Evolutionary conservation across 2,329 filamentous ascomycete species (phyloP).

Genomic region (Orbilia brochopaga): DNA sequence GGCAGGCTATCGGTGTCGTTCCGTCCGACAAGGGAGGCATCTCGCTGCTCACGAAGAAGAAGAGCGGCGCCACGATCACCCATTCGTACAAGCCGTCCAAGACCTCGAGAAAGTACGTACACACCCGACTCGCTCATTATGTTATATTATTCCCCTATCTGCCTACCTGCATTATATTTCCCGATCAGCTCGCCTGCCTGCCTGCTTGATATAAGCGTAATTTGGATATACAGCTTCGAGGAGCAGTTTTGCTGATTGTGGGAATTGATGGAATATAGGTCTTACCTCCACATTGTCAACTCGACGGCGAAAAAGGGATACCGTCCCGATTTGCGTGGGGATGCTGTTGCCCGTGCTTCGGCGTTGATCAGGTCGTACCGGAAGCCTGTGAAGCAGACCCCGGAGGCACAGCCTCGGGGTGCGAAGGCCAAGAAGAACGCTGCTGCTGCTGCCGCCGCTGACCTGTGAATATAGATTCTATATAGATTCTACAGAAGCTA

Average conservation of each 20-base stretch:
- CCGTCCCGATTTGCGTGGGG: slow-evolving; percentile 42
- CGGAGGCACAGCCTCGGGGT: slow-evolving; percentile 46
- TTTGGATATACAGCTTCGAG: too few relatives aligned
- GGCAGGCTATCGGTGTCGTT: slow-evolving; percentile 45
- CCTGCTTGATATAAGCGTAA: neutral
- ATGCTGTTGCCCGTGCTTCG: slow-evolving; percentile 47
- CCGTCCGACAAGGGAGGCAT: slow-evolving; percentile 51
- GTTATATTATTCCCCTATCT: neutral
- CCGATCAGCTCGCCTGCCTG: neutral
- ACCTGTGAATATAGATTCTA: slow-evolving; percentile 32
- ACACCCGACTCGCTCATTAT: neutral
- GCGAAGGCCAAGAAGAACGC: slow-evolving; percentile 40
- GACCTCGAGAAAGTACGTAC: slow-evolving; percentile 47
- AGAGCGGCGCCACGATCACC: slow-evolving; percentile 30
- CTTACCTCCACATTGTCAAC: slow-evolving; percentile 47
- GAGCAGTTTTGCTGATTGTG: slow-evolving; percentile 9
- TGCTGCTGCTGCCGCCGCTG: slow-evolving; percentile 30
- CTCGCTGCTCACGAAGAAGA: slow-evolving; percentile 50
- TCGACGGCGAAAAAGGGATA: slow-evolving; percentile 49
- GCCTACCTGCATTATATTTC: neutral
- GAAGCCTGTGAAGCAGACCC: slow-evolving; percentile 41
- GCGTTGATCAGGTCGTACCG: slow-evolving; percentile 48
- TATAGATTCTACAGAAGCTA: slow-evolving; percentile 1
- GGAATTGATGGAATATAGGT: slow-evolving; percentile 24
- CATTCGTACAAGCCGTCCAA: slow-evolving; percentile 44